Conservation (phyloP, 2,329 filamentous ascomycete species). For the Chalaropsis ovoidea region DNA sequence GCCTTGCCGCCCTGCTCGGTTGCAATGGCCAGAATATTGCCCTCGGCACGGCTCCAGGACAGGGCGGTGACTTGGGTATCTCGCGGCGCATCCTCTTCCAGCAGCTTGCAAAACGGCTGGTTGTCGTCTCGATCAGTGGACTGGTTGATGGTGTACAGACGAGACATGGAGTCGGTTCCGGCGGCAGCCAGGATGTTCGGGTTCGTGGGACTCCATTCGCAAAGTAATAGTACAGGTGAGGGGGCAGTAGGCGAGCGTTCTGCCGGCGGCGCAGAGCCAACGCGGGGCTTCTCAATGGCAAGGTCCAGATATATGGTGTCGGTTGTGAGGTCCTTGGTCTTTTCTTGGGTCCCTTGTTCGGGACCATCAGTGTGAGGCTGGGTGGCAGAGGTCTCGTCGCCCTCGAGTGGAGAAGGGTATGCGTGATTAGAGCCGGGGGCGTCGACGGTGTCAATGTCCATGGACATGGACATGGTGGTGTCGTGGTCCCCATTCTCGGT, state of each 20-base stretch:
- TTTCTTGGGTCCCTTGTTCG: slow-evolving; percentile 55
- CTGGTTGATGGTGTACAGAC: slow-evolving; percentile 55
- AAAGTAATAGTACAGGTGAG: slow-evolving; percentile 54
- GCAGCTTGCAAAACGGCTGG: slow-evolving; percentile 39
- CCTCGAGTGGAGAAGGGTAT: slow-evolving; percentile 55
- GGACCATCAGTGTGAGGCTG: slow-evolving; percentile 49
- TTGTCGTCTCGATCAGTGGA: slow-evolving; percentile 34
- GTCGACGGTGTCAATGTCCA: slow-evolving; percentile 48
- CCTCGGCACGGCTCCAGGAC: slow-evolving; percentile 48
- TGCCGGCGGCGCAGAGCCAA: slow-evolving; percentile 32
- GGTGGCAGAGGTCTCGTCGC: slow-evolving; percentile 45
- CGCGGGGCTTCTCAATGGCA: slow-evolving; percentile 34
- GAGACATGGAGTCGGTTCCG: slow-evolving; percentile 60
- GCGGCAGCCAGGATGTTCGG: slow-evolving; percentile 56
- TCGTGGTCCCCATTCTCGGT: slow-evolving; percentile 24
- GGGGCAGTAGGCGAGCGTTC: slow-evolving; percentile 29
- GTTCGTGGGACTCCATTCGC: slow-evolving; percentile 58
- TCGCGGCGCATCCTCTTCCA: slow-evolving; percentile 45
- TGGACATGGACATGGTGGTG: slow-evolving; percentile 33
- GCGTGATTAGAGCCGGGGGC: slow-evolving; percentile 46
- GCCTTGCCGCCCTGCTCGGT: slow-evolving; percentile 45
- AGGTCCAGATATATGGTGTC: slow-evolving; percentile 54
- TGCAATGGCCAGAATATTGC: slow-evolving; percentile 47
- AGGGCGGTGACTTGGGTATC: slow-evolving; percentile 48
- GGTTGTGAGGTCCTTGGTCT: slow-evolving; percentile 49